Base-by-base conservation (phyloP, 2,329 filamentous ascomycete genomes). In the Hirsutella thompsonii region DNA sequence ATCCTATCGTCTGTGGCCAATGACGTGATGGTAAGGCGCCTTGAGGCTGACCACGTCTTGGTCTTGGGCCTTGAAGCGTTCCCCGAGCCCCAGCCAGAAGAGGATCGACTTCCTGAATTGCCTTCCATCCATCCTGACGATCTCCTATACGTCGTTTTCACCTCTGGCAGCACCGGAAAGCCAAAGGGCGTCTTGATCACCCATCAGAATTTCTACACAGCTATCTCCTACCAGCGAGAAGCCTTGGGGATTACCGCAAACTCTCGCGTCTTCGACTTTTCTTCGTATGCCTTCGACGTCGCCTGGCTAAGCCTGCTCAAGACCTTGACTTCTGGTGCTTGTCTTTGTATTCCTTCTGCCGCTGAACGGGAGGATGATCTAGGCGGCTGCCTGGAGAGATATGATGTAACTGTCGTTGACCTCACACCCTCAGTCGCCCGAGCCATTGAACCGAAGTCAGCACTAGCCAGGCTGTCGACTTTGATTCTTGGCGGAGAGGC, bases 101-200 rank as follows among this genome's bases (percentile, higher is more conserved):
- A 4, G 3, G 29, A 30, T 10, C 14, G 23, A 29, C 5, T 13
- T 38, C 14, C 18, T 10, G 14, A 26, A 11, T 39, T 47, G 13
- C 46, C 44, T 2, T 29, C 34, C 14, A 38, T 44, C 11, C 10
- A 8, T 11, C 38, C 46, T 3, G 37, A 40, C 1, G 38, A 43
- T 21, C 6, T 44, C 3, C 19, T 50, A 10, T 57, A 54, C 38
- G 42, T 49, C 0, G 20, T 53, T 6, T 56, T 55, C 18, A 56
- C 54, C 0, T 52, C 50, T 2, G 54, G 52, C 4, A 52, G 45
- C 14, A 56, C 53, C 0, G 54, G 51, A 1, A 46, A 40, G 2
- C 49, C 54, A 2, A 56, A 55, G 29, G 53, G 51, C 8, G 44
- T 50, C 9, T 38, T 49, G 2, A 39, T 54, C 20, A 42, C 47